phyloP scores from a whole-genome alignment of 169 alveolate species.

The Besnoitia besnoiti region DNA sequence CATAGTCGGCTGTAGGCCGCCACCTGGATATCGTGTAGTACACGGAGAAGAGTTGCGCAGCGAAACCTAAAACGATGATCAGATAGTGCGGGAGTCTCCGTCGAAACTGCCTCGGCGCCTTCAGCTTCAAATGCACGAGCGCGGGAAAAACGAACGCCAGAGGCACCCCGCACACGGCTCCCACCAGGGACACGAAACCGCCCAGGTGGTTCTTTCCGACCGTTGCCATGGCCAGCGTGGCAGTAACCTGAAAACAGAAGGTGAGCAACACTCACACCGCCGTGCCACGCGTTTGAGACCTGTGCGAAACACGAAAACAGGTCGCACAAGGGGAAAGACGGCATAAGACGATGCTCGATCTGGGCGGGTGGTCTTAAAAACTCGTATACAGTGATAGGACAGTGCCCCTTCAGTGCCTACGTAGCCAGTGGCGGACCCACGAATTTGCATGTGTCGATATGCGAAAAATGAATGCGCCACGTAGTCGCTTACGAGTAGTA shows the following conservation, averaged over 20 bases:
- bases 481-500: background rate
- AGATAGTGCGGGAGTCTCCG: background rate
- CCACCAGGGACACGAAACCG: constrained; percentile 62
- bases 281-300: no score
- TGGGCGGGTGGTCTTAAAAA: no score
- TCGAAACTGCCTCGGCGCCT: background rate
- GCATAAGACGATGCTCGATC: no score
- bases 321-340: no score
- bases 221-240: constrained; percentile 4
- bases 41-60: background rate
- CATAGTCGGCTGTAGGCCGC: background rate
- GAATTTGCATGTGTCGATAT: no score
- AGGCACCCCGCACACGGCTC: constrained; percentile 69
- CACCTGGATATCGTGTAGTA: background rate
- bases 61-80: background rate
- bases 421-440: no score
- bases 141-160: constrained; percentile 54
- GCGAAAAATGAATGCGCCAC: no score
- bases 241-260: background rate
- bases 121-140: background rate
- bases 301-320: no score
- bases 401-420: no score
- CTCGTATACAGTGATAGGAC: no score
- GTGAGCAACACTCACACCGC: no score
- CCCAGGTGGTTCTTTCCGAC: constrained; percentile 34